Evolutionary conservation across 2,329 filamentous ascomycete genomes (phyloP).

Genomic region (Alternaria metachromatica): DNA sequence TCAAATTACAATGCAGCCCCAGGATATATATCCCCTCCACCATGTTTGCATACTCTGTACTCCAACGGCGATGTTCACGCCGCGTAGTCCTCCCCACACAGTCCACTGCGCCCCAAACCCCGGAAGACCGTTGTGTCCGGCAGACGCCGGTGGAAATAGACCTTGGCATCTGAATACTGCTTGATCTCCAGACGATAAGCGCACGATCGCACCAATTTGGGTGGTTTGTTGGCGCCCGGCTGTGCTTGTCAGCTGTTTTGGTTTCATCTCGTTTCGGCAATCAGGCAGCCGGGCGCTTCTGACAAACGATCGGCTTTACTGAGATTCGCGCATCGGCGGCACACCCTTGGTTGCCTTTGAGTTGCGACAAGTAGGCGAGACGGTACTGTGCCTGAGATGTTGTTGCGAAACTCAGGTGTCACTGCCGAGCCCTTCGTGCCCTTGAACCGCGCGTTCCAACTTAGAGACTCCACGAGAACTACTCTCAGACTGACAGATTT

Average conservation of each 20-base stretch:
- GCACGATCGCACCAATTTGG: slow-evolving; percentile 15
- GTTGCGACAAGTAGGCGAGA: not conserved
- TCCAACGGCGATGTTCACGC: slow-evolving; percentile 11
- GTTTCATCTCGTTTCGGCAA: slow-evolving; percentile 35
- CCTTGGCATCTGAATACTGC: slow-evolving; percentile 5
- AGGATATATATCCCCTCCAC: slow-evolving; percentile 27
- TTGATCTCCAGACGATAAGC: slow-evolving; percentile 22
- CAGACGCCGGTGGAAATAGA: slow-evolving; percentile 10
- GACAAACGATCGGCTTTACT: not conserved
- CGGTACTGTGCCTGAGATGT: not conserved
- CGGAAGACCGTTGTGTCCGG: slow-evolving; percentile 4
- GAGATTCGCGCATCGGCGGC: slow-evolving; percentile 6
- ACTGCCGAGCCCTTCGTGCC: not conserved
- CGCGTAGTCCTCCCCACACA: slow-evolving; percentile 25
- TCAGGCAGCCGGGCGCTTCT: slow-evolving; percentile 22
- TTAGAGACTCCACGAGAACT: not conserved
- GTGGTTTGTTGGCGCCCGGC: slow-evolving; percentile 10
- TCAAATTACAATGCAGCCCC: slow-evolving; percentile 3
- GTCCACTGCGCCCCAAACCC: slow-evolving; percentile 10
- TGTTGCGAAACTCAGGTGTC: not conserved
- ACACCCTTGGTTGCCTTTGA: not conserved
- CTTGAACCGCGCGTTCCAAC: not conserved
- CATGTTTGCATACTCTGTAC: slow-evolving; percentile 2
- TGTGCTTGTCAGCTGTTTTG: slow-evolving; percentile 28
- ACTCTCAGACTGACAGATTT: not conserved